Base-by-base conservation (phyloP, 352 stramenopile species). In the Peronospora tabacina region DNA sequence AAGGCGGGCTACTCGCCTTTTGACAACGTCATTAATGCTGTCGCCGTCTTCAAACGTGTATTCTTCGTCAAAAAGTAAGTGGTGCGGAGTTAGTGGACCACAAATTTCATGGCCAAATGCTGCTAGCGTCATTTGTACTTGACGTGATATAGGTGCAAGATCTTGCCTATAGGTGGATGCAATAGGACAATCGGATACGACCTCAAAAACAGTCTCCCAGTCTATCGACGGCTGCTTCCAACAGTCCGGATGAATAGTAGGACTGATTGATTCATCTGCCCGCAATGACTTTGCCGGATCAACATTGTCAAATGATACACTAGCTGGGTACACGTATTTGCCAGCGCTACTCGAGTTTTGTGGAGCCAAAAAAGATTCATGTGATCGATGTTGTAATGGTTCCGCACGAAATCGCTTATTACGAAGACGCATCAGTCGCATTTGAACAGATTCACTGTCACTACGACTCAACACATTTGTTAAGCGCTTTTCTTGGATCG, bases 381-480 rank as follows among this genome's bases (percentile, higher is more conserved):
- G 55, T 26, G 48, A 32, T 36, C 38, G 50, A 24, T 52, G 24
- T 20, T 55, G 49, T 16, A 37, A 43, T 33, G 35, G 24, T 19
- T 44, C 40, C 13, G 42, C 42, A 37, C 63, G 52, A 57, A 65
- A 63, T 12, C 71, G 55, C 41, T 73, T 69, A n/a, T 79, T 53
- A 13, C 75, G 73, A 47, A 87, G 52, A n/a, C 70, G 58, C 13
- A 85, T 44, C n/a, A 67, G 58, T 32, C 62, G 59, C n/a, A 51
- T 57, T 65, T 84, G 75, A 37, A 85, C 67, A 0, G 53, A 66
- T 9, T 22, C 35, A 17, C 43, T 58, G 13, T 61, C 62, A 33
- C 65, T 60, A n/a, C 46, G 58, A 26, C 45, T 62, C 20, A 41
- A 44, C 38, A 55, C 26, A 41, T 43, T 62, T 16, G 15, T 52